These are phyloP conservation scores for Serendipita sp. DNA, from an alignment of 768 basidiomycete species.

Conservation along the genomic window DNA sequence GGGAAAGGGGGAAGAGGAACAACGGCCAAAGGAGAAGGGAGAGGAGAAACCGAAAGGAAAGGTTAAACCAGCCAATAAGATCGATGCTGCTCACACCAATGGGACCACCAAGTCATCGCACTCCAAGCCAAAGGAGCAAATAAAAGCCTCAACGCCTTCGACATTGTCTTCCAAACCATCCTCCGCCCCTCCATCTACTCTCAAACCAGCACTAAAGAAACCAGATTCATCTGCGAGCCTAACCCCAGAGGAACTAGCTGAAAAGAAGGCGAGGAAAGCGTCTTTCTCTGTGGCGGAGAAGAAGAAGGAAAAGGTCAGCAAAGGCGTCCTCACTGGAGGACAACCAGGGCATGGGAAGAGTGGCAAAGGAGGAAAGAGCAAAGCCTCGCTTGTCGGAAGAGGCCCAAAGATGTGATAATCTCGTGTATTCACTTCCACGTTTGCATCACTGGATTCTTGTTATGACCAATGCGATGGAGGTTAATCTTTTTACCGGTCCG, in stretches of 20 bases:
- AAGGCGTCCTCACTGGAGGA: slow-evolving; percentile 23
- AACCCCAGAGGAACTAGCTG: neutral
- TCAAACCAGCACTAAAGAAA: slow-evolving; percentile 16
- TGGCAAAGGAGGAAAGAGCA: neutral
- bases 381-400: neutral
- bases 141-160: neutral
- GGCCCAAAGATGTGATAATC: neutral
- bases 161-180: neutral
- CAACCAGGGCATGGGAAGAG: slow-evolving; percentile 31
- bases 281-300: slow-evolving; percentile 27
- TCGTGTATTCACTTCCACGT: neutral
- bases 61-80: slow-evolving; percentile 9
- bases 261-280: slow-evolving; percentile 12
- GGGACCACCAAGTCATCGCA: neutral
- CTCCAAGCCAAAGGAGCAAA: neutral
- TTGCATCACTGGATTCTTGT: too few relatives aligned
- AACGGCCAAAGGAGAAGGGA: neutral
- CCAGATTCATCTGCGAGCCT: neutral
- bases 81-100: slow-evolving; percentile 8
- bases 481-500: too few relatives aligned
- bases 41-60: too few relatives aligned
- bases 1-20: neutral
- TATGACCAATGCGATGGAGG: too few relatives aligned
- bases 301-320: slow-evolving; percentile 37
- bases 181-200: neutral